Base-by-base conservation (phyloP, 306 rosid species). In the Vigna trinervia region DNA sequence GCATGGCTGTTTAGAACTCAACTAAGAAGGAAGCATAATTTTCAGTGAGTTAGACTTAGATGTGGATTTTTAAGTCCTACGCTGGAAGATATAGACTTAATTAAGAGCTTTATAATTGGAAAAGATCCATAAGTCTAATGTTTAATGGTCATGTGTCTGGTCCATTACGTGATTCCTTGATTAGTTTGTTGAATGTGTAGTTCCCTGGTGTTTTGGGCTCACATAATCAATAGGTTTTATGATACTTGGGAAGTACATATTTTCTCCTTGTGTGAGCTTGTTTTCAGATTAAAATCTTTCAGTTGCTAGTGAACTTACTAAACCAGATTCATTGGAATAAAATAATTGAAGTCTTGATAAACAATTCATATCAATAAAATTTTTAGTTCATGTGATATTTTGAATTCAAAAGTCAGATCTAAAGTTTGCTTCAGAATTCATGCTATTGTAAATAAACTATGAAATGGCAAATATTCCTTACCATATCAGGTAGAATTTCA, bases 1-100 rank as follows among this genome's bases (percentile, higher is more conserved):
- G n/a, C 39, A 46, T 46, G 56, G 26, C 32, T 34, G 38, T 51
- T 62, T 86, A 48, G 2, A 69, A 61, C 43, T 67, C 74, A 69
- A 61, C 69, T 71, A 70, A 63, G 46, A 58, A 15, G 51, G 75
- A 69, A 59, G 67, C 39, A 46, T 59, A 48, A 30, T 72, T 78
- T 22, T 17, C 48, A 70, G 50, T 38, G 48, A 43, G 14, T 43
- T 43, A 43, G 13, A 11, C 48, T 43, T 43, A 43, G 4, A 43
- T 43, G 13, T 43, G 48, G 48, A 11, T 75, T 20, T 46, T 10
- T 30, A 47, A 45, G 39, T 60, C 34, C 46, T 6, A 50, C 52
- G 12, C 2, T 15, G 34, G 22, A 74, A 45, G 56, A 12, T 15
- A 32, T 2, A 11, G 46, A 28, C 34, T 26, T 28, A 28, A n/a